Evolutionary conservation across 2,329 filamentous ascomycete species (phyloP).

Genomic region (Fusarium keratoplasticum): DNA sequence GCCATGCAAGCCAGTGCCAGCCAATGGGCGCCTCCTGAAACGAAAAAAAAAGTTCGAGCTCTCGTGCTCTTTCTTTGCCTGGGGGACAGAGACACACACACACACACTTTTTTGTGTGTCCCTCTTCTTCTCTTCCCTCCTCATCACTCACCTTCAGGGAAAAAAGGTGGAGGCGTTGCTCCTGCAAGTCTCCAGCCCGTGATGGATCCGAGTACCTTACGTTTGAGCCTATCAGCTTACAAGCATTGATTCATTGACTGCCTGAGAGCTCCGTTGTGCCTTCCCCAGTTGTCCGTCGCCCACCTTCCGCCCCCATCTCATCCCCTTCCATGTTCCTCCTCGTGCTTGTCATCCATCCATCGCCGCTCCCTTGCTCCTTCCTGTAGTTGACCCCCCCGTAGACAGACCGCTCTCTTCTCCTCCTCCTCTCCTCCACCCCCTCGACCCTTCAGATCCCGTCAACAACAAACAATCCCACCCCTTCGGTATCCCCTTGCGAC

Average conservation of each 20-base stretch:
- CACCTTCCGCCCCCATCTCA: slow-evolving; percentile 37
- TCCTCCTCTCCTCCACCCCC: slow-evolving; percentile 29
- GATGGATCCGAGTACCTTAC: slow-evolving; percentile 24
- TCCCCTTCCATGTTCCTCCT: slow-evolving; percentile 26
- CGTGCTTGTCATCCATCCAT: slow-evolving; percentile 21
- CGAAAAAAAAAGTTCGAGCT: slow-evolving; percentile 54
- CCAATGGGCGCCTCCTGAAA: slow-evolving; percentile 50
- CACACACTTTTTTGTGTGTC: slow-evolving; percentile 13
- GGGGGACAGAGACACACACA: neutral
- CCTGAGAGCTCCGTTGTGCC: slow-evolving; percentile 36
- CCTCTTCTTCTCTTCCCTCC: neutral
- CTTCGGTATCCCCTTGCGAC: slow-evolving; percentile 31
- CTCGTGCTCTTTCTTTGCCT: slow-evolving; percentile 47
- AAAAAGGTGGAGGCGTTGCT: slow-evolving; percentile 13
- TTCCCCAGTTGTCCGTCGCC: slow-evolving; percentile 36
- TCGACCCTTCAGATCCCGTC: slow-evolving; percentile 33
- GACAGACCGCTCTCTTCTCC: slow-evolving; percentile 38
- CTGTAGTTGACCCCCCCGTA: slow-evolving; percentile 40
- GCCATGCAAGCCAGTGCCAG: slow-evolving; percentile 47
- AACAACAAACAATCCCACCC: slow-evolving; percentile 41
- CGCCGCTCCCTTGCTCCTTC: slow-evolving; percentile 37
- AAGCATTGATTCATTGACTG: slow-evolving; percentile 41
- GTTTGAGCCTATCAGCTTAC: slow-evolving; percentile 39
- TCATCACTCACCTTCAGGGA: neutral
- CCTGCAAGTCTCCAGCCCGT: slow-evolving; percentile 12